Conservation (phyloP, 2,329 filamentous ascomycete species). For the Epichloe elymi region DNA sequence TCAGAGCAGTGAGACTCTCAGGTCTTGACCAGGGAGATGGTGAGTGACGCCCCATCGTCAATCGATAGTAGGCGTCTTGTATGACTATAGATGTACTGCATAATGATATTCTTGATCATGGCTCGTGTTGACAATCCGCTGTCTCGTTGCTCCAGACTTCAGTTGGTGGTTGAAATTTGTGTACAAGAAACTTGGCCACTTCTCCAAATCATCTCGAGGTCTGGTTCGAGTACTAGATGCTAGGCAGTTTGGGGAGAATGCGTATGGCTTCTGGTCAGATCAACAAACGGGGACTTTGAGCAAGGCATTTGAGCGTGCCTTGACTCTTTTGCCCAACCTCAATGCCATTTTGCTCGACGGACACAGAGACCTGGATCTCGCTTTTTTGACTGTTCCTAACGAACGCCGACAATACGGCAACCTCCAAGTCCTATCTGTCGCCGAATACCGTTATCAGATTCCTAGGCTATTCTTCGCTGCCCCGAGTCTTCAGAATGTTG, state of each 20-base stretch:
- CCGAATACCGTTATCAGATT: conserved; percentile 26
- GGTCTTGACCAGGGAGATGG: conserved; percentile 32
- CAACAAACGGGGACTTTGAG: conserved; percentile 21
- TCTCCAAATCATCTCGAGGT: conserved; percentile 25
- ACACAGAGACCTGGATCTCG: conserved; percentile 30
- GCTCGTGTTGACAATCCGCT: background rate
- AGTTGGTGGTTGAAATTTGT: conserved; percentile 37
- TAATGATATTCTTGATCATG: background rate
- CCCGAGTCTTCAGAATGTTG: conserved; percentile 24
- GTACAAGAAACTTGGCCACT: conserved; percentile 20
- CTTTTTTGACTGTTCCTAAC: conserved; percentile 16
- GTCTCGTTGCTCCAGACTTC: conserved; percentile 26
- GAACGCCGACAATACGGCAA: conserved; percentile 1
- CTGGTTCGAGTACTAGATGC: conserved; percentile 37
- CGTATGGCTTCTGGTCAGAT: conserved; percentile 29
- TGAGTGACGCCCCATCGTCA: conserved; percentile 15
- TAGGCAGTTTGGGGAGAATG: conserved; percentile 26
- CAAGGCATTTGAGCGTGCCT: conserved; percentile 25
- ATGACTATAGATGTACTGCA: too few species aligned
- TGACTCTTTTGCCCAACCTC: conserved; percentile 28
- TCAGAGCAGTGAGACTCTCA: conserved; percentile 24
- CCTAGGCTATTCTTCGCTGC: conserved; percentile 26
- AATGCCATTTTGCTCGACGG: conserved; percentile 35
- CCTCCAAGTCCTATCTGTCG: conserved; percentile 31
- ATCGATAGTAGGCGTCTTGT: too few species aligned